These are phyloP conservation scores for Fusarium sp. DNA, from an alignment of 2,329 filamentous ascomycete genomes.

Conservation along the genomic window DNA sequence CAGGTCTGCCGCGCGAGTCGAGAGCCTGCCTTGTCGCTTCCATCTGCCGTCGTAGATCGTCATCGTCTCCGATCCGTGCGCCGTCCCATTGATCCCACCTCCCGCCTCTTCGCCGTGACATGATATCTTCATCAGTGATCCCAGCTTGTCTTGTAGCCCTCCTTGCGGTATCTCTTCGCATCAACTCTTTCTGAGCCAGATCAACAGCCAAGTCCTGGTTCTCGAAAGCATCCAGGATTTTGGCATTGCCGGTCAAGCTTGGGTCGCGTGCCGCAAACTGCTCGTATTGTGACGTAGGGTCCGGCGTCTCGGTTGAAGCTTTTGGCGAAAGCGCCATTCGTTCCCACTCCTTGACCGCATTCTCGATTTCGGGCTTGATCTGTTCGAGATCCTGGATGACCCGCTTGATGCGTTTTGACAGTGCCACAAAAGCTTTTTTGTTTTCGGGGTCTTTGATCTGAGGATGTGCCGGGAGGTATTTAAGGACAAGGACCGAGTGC, in stretches of 20 bases:
- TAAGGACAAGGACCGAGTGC: constrained; percentile 86
- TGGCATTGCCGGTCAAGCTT: constrained; percentile 69
- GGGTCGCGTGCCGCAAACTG: constrained; percentile 72
- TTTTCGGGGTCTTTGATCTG: constrained; percentile 78
- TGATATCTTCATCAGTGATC: constrained; percentile 70
- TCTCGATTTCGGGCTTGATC: constrained; percentile 84
- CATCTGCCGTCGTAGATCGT: constrained; percentile 67
- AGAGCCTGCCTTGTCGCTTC: constrained; percentile 66
- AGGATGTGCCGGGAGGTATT: constrained; percentile 82
- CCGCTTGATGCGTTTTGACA: constrained; percentile 65
- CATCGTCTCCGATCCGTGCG: constrained; percentile 54
- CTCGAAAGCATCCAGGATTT: constrained; percentile 78
- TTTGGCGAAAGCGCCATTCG: constrained; percentile 64
- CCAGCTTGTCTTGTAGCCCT: constrained; percentile 71
- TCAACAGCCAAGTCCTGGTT: constrained; percentile 83
- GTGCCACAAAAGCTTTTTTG: constrained; percentile 71
- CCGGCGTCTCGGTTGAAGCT: constrained; percentile 36
- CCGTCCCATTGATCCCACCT: constrained; percentile 61
- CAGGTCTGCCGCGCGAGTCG: constrained; percentile 54
- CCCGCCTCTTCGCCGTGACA: constrained; percentile 64
- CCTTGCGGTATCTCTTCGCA: constrained; percentile 74
- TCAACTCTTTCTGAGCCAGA: constrained; percentile 80
- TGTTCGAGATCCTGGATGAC: constrained; percentile 81
- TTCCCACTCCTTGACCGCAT: constrained; percentile 78
- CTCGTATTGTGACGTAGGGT: constrained; percentile 57